A percentile compares a stretch with the other conserved stretches of the same genome.
phyloP scores from a whole-genome alignment of 148 eudicot genomes.

The Nepenthes gracilis region DNA sequence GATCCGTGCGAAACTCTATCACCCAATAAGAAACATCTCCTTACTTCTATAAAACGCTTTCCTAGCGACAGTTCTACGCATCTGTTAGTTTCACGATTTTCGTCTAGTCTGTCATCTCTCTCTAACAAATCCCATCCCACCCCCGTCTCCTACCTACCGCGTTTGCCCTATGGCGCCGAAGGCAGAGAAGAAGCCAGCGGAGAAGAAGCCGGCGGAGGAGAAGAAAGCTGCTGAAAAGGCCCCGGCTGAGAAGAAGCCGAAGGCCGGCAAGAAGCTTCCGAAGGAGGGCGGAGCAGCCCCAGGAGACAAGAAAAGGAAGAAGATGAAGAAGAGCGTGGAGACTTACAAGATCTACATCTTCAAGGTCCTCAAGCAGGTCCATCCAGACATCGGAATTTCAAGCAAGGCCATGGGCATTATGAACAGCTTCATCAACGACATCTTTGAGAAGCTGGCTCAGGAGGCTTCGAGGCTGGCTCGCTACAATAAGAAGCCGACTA shows the following conservation, averaged over 20 bases:
- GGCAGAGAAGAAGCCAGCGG: constrained; percentile 17
- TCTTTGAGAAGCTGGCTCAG: constrained; percentile 16
- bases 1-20: no score
- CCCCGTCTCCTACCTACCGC: background rate
- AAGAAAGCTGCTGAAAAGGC: constrained; percentile 12
- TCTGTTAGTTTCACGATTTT: no score
- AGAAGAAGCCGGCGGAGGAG: constrained; percentile 16
- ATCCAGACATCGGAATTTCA: constrained; percentile 15
- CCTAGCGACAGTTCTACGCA: no score
- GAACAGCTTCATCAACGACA: constrained; percentile 15
- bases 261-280: constrained; percentile 17
- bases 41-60: no score
- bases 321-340: constrained; percentile 12
- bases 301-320: constrained; percentile 14
- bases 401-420: constrained; percentile 17
- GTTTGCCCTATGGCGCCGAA: constrained; percentile 8
- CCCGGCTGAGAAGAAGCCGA: constrained; percentile 18
- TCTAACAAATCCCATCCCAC: background rate
- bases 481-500: constrained; percentile 19
- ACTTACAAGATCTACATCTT: constrained; percentile 18
- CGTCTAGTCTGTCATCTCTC: no score
- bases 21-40: no score
- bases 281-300: constrained; percentile 8
- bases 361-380: constrained; percentile 15
- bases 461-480: constrained; percentile 12